Base-by-base conservation (phyloP, 1,284 basidiomycete species). In the Papiliotrema fonsecae region DNA sequence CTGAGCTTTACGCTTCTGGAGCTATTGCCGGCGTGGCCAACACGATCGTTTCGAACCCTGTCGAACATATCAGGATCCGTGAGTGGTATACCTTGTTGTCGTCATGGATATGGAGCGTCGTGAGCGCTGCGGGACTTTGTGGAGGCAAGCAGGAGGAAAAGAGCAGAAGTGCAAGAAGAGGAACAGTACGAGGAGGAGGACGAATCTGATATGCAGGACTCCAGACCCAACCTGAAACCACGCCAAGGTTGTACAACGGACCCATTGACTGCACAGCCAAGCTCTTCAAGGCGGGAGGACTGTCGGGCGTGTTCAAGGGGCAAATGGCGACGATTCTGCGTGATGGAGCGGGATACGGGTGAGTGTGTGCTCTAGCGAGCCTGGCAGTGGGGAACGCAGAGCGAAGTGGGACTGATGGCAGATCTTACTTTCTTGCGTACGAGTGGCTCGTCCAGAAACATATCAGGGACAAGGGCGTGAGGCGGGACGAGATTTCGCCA, bases 11-110 rank as follows among this genome's bases (percentile, higher is more conserved):
- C 59, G 62, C 78, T 0, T 80, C 90, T 4, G 93, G 93, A 56
- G 82, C 89, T 2, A 75, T 82, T 26, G 93, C 92, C 22, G 93
- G 94, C 30, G 72, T 97, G 21, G 86, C 90, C 14, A 98, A 97
- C 69, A 86, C 87, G 37, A 79, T 93, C 48, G 88, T 97, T 18
- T 93, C 92, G 0, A 90, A 91, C 2, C 94, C 94, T 2, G 91
- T 98, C 13, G 94, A 98, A 73, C 92, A 97, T 68, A 91, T 97
- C 63, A 87, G 94, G 78, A 97, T 97, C 62, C 86, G 93, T 86
- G 60, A 67, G 87, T 79, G 6, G 4, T 14, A n/a, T 32, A 26
- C 5, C 18, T 22, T 30, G 30, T 21, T 21, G n/a, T n/a, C n/a
- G n/a, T n/a, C n/a, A n/a, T n/a, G n/a, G n/a, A n/a, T n/a, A n/a